Base-by-base conservation (phyloP, 2,329 filamentous ascomycete genomes). In the Stemphylium beticola region DNA sequence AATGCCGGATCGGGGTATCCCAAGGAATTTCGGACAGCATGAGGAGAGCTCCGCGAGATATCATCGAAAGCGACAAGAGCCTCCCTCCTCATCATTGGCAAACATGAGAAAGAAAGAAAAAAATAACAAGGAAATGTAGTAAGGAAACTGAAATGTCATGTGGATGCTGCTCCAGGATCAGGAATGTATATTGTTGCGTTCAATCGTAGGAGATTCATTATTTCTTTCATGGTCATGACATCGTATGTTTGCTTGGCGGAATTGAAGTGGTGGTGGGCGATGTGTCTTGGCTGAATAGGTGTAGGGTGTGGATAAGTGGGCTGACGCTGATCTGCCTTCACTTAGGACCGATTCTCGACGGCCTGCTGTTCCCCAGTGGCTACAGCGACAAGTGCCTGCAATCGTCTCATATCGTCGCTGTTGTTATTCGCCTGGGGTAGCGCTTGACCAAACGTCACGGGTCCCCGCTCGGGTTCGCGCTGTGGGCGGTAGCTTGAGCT, bases 381-480 rank as follows among this genome's bases (percentile, higher is more conserved):
- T 37, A 87, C 85, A 4, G 85, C 85, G n/a, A 88, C 85, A 8
- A 88, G 78, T 20, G 85, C 84, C 57, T 88, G 83, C 4, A 88
- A 73, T 34, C 84, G 78, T 43, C 80, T 77, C 81, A 86, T 82
- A 37, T 84, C 81, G 36, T 45, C 81, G 36, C 34, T 45, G 42
- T 78, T 77, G 4, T 75, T 55, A 62, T 53, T 76, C 44, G 57
- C 73, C 40, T 75, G 74, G 2, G 71, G 72, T 17, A 67, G 58
- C 8, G 69, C 61, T n/a, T 69, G 70, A n/a, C 68, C 70, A 48
- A 69, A 76, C 6, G 62, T 55, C 15, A 62, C 53, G 31, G 68
- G 64, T 36, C 63, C 58, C 62, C 64, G 62, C 54, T 71, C 71
- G 11, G 70, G 66, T 43, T 72, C 69, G 24, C 66, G 64, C 42